Percentiles rank a stretch among this genome's conserved stretches.
These are phyloP conservation scores for Erodium chrysanthum DNA, from an alignment of 441 rosid species.

Conservation along the genomic window DNA sequence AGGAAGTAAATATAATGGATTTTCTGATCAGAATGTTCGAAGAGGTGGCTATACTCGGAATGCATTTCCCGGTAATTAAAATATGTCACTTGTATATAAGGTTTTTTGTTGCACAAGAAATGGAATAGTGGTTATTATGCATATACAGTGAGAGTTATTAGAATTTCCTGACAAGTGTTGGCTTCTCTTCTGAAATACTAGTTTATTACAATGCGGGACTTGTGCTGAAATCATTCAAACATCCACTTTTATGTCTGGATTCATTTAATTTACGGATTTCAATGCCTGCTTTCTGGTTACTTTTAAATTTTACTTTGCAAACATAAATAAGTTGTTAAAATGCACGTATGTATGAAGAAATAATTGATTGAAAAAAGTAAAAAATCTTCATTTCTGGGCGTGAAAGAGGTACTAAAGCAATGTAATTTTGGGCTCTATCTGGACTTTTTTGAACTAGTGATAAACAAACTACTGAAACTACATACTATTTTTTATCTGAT, in stretches of 20 bases:
- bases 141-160: background rate
- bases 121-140: background rate
- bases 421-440: background rate
- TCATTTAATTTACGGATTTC: background rate
- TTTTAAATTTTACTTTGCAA: background rate
- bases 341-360: background rate
- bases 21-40: slow-evolving; percentile 35
- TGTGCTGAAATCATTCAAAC: too few relatives aligned
- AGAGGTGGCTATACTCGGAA: slow-evolving; percentile 43
- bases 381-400: background rate
- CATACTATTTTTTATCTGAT: background rate
- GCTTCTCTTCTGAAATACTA: background rate
- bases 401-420: background rate
- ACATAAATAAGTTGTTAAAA: background rate
- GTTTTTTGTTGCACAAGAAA: background rate
- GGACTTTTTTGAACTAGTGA: background rate
- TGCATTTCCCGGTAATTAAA: slow-evolving; percentile 34
- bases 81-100: background rate
- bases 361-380: background rate
- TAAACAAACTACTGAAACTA: background rate
- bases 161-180: background rate
- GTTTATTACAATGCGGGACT: background rate
- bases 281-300: background rate
- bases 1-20: slow-evolving; percentile 21
- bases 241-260: background rate